Base-by-base conservation (phyloP, 1,139 yeast species). In the Pichia cactophila region DNA sequence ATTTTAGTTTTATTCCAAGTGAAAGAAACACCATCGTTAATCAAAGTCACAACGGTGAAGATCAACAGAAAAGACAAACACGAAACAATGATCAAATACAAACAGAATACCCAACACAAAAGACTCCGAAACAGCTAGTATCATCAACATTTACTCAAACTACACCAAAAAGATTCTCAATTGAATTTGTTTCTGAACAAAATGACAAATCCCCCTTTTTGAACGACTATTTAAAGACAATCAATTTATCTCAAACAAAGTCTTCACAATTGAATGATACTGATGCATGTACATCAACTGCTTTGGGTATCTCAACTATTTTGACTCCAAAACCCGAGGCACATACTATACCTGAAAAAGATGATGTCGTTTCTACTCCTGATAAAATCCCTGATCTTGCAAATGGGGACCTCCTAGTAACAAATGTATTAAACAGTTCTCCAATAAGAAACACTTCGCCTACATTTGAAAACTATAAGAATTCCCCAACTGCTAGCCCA, bases 111-210 rank as follows among this genome's bases (percentile, higher is more conserved):
- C 5, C 16, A 8, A 10, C n/a, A 37, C 35, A 31, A 12, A 31
- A 31, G 11, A 16, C 28, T 14, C 8, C 36, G 8, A 33, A 10
- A 14, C 36, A 14, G 8, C 23, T 9, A 35, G 38, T 8, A 17
- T 10, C 28, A 8, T 23, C n/a, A 5, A 33, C 33, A 11, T 54
- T 53, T 45, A 28, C 44, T 11, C 56, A 53, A 41, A 44, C 40
- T 10, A 44, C 41, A 23, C 45, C 39, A 36, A 16, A 26, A 36
- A 53, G 46, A 49, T 51, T 37, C 49, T 60, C 63, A 17, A 57
- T 60, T 54, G 50, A 60, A 42, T 46, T 60, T 12, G 61, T 60
- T 9, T 42, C 52, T 31, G 61, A 58, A 7, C 44, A 45, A 16
- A 42, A 50, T 20, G 50, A 44, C 31, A 38, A 47, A 33, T 42